Evolutionary conservation across 345 rosid genomes (phyloP), one percentile per base, ranked within the genome.

Genomic region (Angophora floribunda): DNA sequence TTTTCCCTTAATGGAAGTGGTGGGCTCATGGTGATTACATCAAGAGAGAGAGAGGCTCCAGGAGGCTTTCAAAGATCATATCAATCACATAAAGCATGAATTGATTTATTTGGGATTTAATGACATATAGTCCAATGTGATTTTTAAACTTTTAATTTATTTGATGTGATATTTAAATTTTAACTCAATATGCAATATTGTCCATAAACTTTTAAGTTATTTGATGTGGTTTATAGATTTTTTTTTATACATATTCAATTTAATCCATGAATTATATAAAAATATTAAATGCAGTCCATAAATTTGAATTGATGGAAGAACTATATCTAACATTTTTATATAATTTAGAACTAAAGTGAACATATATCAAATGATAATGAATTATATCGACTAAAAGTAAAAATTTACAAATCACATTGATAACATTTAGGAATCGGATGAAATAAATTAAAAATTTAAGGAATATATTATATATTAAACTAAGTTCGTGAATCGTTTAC

Each of bases 181-280:
- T 13, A 51, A 51, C 9, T 0, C 6, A 51, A 51, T 51, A 13
- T 51, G 14, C 6, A 51, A 51, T 51, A 6, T 4, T 1, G 6
- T 9, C 2, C 17, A 1, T 51, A 51, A 51, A 51, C 14, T 6
- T 51, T 51, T 51, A 14, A 51, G 14, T 22, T 55, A 21, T 55
- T 55, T 1, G 21, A 55, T 55, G 21, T 55, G 1, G 21, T 55
- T 0, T 1, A 0, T 0, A 2, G 22, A 1, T 55, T 55, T 55
- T 55, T 55, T 55, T 55, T 9, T 21, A 5, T 55, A 22, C 0
- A 55, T 9, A 55, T 22, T 55, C 22, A 55, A 55, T 21, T 55
- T 55, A 4, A 5, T 55, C 0, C 0, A 21, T 55, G 0, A 55
- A 55, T 21, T 22, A 0, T 22, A 0, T 22, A 1, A 0, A 55